Base-by-base conservation (phyloP, 73 alveolate genomes). In the Paramecium sonneborni region DNA sequence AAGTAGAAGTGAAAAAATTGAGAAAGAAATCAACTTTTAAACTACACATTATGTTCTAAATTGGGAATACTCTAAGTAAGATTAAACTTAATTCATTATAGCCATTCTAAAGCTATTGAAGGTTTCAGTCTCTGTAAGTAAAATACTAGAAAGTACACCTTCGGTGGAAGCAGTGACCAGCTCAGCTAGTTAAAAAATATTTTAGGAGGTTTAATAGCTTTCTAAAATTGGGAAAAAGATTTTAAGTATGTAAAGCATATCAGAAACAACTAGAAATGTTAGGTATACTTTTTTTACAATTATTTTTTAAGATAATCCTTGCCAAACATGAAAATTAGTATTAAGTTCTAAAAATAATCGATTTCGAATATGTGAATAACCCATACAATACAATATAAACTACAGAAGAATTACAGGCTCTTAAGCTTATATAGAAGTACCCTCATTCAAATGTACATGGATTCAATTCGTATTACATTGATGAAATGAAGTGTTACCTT, bases 61-160 rank as follows among this genome's bases (percentile, higher is more conserved):
- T 62, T 62, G 84, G 84, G 84, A 62, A 3, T 62, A 62, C 46
- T 30, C 39, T 62, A 26, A 62, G 84, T 62, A 62, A 62, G 20
- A 30, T 30, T 8, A 1, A 3, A 32, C 15, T 24, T 15, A 7
- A 62, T 26, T 12, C 21, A 1, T 62, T 12, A 18, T 26, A 62
- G 84, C 26, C 48, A 26, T 62, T 12, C 48, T 9, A 62, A 62
- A 26, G 24, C 84, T 15, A 26, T 62, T 9, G 84, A 62, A 24
- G 84, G 84, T 9, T 62, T 62, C 84, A 30, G 48, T 62, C 84
- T 62, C 20, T 26, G 84, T 32, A 62, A 62, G 0, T 20, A 62
- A 14, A n/a, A 32, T 32, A 62, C 23, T 0, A 9, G 44, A 12
- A 62, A 12, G 24, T 62, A 62, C 26, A 1, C 28, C 39, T 62